phyloP scores from a whole-genome alignment of 2,329 filamentous ascomycete species.

The Rutstroemia sp. region DNA sequence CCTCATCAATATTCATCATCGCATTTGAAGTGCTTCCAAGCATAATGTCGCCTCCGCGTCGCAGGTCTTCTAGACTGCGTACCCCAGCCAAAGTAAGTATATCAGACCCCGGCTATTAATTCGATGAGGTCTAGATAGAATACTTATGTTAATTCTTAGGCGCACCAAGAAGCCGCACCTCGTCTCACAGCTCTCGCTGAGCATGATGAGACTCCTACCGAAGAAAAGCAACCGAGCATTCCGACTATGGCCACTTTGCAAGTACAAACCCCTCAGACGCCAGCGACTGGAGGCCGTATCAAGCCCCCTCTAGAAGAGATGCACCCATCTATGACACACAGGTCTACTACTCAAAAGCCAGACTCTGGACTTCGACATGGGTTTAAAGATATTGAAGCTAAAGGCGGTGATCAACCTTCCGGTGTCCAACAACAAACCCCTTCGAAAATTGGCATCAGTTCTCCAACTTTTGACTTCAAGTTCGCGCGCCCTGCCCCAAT shows the following conservation, averaged over 20 bases:
- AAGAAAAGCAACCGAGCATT: constrained; percentile 18
- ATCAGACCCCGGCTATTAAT: not conserved
- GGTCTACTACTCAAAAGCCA: constrained; percentile 64
- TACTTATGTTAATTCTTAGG: constrained; percentile 8
- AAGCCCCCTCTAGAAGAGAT: constrained; percentile 75
- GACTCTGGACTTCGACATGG: constrained; percentile 78
- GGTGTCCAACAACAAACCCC: constrained; percentile 52
- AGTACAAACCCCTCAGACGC: constrained; percentile 39
- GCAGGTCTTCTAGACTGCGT: constrained; percentile 29
- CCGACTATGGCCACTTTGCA: constrained; percentile 13
- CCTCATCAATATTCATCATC: not conserved
- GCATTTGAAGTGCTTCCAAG: not conserved
- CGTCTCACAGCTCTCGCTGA: constrained; percentile 26
- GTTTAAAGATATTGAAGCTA: constrained; percentile 59
- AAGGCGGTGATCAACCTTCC: constrained; percentile 34
- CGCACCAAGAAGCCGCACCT: constrained; percentile 14
- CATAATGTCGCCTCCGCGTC: constrained; percentile 25
- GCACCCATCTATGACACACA: constrained; percentile 80
- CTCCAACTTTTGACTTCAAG: constrained; percentile 59
- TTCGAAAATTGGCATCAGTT: constrained; percentile 47
- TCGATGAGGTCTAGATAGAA: not conserved
- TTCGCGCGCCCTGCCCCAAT: constrained; percentile 47
- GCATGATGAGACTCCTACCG: constrained; percentile 23
- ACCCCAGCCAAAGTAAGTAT: constrained; percentile 27
- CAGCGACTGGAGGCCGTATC: constrained; percentile 55